Evolutionary conservation across 331 rosid species (phyloP).

Genomic region (Quercus tomentella): DNA sequence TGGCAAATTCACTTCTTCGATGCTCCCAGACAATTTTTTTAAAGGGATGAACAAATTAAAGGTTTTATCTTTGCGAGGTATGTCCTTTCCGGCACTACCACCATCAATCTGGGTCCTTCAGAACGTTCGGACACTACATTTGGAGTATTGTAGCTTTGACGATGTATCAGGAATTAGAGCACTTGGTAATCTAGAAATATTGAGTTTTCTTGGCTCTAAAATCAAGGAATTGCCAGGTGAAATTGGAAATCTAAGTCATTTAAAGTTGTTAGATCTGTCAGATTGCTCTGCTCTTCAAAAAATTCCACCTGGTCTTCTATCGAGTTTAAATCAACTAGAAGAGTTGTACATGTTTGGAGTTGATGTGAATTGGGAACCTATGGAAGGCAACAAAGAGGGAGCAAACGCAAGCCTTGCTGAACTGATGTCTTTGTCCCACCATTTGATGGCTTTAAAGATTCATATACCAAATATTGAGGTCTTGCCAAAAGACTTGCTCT

Average conservation of each 20-base stretch:
- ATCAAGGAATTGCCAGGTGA: constrained; percentile 2
- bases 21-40: background rate
- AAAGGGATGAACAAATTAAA: background rate
- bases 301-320: constrained; percentile 16
- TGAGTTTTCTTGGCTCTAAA: no score
- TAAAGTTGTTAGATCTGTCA: constrained; percentile 23
- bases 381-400: no score
- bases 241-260: constrained; percentile 7
- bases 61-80: background rate
- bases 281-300: background rate
- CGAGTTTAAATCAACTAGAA: constrained; percentile 14
- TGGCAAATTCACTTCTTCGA: no score
- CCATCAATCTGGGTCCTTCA: background rate
- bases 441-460: constrained; percentile 13
- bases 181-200: no score
- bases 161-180: no score
- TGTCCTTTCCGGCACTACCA: background rate
- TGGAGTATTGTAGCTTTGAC: no score
- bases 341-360: background rate
- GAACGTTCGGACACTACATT: background rate
- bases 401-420: no score
- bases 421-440: no score
- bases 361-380: no score
- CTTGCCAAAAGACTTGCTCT: background rate
- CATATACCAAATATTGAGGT: background rate